Base-by-base conservation (phyloP, 1,139 yeast genomes). In the Sporopachydermia cereana region DNA sequence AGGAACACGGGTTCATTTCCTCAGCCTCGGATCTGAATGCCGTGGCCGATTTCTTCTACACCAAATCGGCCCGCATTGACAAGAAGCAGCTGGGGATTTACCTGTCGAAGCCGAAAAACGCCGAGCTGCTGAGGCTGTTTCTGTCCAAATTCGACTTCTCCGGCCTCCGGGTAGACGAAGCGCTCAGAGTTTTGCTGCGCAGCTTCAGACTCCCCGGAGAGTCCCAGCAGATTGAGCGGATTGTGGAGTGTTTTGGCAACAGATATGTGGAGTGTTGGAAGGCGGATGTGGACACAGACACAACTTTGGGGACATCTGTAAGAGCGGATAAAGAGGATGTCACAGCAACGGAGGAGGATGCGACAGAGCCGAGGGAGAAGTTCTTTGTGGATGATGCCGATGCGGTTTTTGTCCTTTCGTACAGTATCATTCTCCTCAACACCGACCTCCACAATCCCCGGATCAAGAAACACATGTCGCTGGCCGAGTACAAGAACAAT, bases 161-260 rank as follows among this genome's bases (percentile, higher is more conserved):
- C 31, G 81, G 76, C 16, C 18, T 43, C 16, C 72, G 98, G 55
- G 88, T 93, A 2, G 98, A 93, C 61, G 97, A 91, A 61, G 96
- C 96, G 0, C 68, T 93, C 48, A 72, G 99, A 54, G 73, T 85
- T 45, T 63, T 93, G 50, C 69, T 93, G 53, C 83, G 85, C 46
- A 74, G 84, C 16, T 91, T 93, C 58, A 76, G 99, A 61, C 71
- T 93, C 46, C 98, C 98, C 0, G 99, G 99, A 44, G 99, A 93
- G 63, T 81, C 96, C 0, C 97, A 88, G 57, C 96, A 86, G 59
- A 91, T 93, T 59, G 97, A 89, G 60, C 74, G 96, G 57, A 76
- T 91, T 18, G 84, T 93, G 41, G 96, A 89, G 56, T 71, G 77
- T 20, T 91, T 93, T 63, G 89, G 95, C 3, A 80, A 77, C 43